These are phyloP conservation scores for Cyclotella cryptica DNA, from an alignment of 108 stramenopile species.

Conservation along the genomic window DNA sequence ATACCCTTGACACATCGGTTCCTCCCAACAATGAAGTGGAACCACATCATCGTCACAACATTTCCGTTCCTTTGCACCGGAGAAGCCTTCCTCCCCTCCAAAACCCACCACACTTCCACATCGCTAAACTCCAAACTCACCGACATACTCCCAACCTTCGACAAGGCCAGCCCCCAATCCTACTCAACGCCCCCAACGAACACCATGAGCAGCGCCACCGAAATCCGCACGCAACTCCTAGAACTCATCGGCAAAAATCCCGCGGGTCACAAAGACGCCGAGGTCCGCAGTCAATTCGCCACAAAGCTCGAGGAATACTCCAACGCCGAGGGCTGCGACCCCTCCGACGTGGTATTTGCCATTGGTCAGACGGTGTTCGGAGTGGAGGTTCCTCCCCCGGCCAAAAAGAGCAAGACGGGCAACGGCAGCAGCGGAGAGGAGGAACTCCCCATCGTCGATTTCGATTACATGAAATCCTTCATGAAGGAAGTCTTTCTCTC, in stretches of 20 bases:
- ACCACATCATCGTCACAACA: neutral
- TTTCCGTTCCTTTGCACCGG: neutral
- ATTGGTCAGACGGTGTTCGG: slow-evolving; percentile 53
- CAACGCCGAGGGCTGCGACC: slow-evolving; percentile 37
- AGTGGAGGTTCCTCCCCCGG: slow-evolving; percentile 27
- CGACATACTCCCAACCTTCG: neutral
- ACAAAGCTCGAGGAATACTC: slow-evolving; percentile 49
- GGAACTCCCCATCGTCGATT: slow-evolving; percentile 56
- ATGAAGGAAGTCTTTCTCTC: slow-evolving; percentile 67
- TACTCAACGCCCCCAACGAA: neutral
- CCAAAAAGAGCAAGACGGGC: slow-evolving; percentile 52
- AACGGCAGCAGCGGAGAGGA: slow-evolving; percentile 27
- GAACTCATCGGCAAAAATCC: slow-evolving; percentile 49
- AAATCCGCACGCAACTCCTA: slow-evolving; percentile 38
- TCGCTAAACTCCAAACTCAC: neutral
- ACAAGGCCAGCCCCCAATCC: neutral
- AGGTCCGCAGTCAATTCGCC: slow-evolving; percentile 29
- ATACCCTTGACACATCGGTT: neutral
- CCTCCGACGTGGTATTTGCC: slow-evolving; percentile 52
- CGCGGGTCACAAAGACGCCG: slow-evolving; percentile 37
- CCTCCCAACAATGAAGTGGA: neutral
- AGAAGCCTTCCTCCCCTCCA: slow-evolving; percentile 4
- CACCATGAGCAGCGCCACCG: slow-evolving; percentile 4
- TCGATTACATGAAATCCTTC: slow-evolving; percentile 70
- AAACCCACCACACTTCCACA: neutral